Percentiles rank a stretch among this genome's conserved stretches.
Conservation (phyloP, 495 filamentous ascomycete genomes). For the Penicillium coprophilum region DNA sequence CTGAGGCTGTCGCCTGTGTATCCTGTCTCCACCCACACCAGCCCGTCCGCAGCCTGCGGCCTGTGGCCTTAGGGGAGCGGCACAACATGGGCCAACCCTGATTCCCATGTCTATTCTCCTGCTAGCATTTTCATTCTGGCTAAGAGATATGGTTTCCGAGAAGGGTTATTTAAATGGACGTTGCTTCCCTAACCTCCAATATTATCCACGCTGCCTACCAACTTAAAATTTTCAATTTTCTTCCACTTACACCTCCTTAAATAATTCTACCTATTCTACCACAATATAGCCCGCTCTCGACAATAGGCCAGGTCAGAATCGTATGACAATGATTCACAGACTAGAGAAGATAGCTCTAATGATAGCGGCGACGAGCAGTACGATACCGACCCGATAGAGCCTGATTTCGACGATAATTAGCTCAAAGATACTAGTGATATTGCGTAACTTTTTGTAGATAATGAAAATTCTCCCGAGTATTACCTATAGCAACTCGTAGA, state of each 20-base stretch:
- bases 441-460: background rate
- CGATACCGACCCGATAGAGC: background rate
- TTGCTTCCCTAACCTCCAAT: no score
- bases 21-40: conserved; percentile 4
- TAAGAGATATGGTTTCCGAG: no score
- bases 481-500: background rate
- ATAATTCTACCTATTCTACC: conserved; percentile 5
- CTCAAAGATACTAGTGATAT: background rate
- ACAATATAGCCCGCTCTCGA: conserved; percentile 5
- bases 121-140: no score
- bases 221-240: background rate
- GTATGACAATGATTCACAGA: conserved; percentile 6
- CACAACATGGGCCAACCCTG: background rate
- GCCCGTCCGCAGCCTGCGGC: conserved; percentile 1
- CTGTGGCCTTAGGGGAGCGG: background rate
- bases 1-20: background rate
- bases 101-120: no score
- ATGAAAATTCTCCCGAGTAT: background rate
- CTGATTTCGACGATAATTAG: background rate
- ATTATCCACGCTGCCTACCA: no score
- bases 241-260: background rate
- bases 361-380: background rate
- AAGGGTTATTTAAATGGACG: no score
- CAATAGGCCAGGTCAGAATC: conserved; percentile 2
- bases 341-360: conserved; percentile 7